phyloP scores from a whole-genome alignment of 1,284 basidiomycete species.

The Ganoderma lucidum region DNA sequence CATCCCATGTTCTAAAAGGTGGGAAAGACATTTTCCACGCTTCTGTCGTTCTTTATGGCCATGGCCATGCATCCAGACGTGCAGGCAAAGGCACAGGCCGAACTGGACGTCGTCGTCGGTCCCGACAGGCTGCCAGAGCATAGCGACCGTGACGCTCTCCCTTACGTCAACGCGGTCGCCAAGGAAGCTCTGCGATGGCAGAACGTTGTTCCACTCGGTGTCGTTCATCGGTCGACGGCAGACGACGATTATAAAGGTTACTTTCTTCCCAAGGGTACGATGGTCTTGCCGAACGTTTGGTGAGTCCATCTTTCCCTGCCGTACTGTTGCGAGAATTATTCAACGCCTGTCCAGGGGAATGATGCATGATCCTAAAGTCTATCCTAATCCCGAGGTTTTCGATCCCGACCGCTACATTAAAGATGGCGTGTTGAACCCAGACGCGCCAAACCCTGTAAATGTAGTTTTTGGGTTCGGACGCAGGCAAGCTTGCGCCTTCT shows the following conservation, averaged over 20 bases:
- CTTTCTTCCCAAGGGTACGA: conserved; percentile 36
- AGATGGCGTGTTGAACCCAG: conserved; percentile 40
- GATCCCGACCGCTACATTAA: conserved; percentile 46
- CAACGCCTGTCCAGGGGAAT: conserved; percentile 27
- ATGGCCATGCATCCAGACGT: conserved; percentile 47
- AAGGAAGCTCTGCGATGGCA: conserved; percentile 37
- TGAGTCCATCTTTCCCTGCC: conserved; percentile 14
- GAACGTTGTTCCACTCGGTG: conserved; percentile 30
- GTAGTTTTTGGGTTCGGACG: conserved; percentile 46
- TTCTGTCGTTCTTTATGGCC: conserved; percentile 44
- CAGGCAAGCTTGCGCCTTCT: conserved; percentile 32
- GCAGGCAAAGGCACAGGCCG: conserved; percentile 40
- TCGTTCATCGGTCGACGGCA: conserved; percentile 18
- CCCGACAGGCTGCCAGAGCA: conserved; percentile 36
- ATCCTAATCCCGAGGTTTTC: conserved; percentile 43
- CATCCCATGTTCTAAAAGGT: background rate
- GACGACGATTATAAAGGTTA: conserved; percentile 35
- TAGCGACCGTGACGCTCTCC: conserved; percentile 28
- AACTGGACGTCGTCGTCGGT: conserved; percentile 41
- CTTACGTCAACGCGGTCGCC: conserved; percentile 35
- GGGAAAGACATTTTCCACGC: conserved; percentile 33
- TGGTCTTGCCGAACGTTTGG: conserved; percentile 40
- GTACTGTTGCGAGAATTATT: background rate
- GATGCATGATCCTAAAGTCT: conserved; percentile 39
- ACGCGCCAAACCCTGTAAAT: conserved; percentile 36